These are phyloP conservation scores for Hemileia vastatrix DNA, from an alignment of 1,284 basidiomycete species.

Conservation along the genomic window DNA sequence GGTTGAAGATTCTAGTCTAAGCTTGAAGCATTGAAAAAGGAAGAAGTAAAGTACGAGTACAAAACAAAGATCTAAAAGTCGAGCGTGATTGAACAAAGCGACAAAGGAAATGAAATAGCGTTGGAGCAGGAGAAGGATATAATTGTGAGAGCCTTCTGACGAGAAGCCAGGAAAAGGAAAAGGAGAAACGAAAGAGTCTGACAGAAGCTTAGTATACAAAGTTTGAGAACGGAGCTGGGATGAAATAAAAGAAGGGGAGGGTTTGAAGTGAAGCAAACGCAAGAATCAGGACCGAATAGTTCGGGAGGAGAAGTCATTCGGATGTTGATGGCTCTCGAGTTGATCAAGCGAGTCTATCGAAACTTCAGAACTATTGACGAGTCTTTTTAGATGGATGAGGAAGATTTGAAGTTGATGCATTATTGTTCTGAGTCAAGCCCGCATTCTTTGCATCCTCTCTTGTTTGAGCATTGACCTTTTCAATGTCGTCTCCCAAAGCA, in stretches of 20 bases:
- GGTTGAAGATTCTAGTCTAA: too few species aligned
- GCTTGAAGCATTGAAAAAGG: too few species aligned
- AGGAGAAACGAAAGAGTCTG: not conserved
- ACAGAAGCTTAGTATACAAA: not conserved
- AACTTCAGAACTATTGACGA: not conserved
- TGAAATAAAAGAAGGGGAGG: not conserved
- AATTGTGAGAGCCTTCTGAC: too few species aligned
- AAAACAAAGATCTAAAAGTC: too few species aligned
- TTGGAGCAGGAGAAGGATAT: too few species aligned
- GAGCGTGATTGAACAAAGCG: too few species aligned
- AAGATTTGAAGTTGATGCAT: not conserved
- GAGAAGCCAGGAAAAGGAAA: too few species aligned
- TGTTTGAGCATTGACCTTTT: conserved; percentile 10
- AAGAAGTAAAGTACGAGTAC: too few species aligned
- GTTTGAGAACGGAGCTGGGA: not conserved
- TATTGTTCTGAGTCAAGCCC: not conserved
- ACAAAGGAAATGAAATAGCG: too few species aligned
- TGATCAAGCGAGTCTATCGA: too few species aligned
- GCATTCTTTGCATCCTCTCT: not conserved
- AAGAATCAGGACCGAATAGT: not conserved
- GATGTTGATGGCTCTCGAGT: not conserved
- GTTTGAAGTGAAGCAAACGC: not conserved
- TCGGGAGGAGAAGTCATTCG: not conserved
- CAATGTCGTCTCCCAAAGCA: conserved; percentile 13
- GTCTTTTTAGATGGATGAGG: not conserved